phyloP scores from a whole-genome alignment of 805 yeast genomes.

The Metschnikowia shivogae region DNA sequence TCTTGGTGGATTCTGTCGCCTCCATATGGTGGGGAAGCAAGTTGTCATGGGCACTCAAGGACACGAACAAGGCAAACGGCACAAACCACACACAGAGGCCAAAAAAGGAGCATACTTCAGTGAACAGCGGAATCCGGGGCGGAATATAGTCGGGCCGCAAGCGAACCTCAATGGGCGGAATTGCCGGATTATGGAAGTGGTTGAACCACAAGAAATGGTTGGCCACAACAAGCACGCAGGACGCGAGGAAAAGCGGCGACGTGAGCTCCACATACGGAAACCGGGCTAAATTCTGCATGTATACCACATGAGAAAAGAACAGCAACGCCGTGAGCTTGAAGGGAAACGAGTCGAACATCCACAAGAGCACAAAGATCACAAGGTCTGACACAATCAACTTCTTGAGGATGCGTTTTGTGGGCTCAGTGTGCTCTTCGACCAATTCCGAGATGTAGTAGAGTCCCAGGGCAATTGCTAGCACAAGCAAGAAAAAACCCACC shows the following conservation, averaged over 20 bases:
- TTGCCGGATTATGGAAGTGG: conserved; percentile 66
- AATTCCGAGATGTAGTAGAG: conserved; percentile 85
- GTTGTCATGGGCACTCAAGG: conserved; percentile 88
- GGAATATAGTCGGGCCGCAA: conserved; percentile 55
- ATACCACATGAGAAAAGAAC: conserved; percentile 64
- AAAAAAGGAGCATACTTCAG: conserved; percentile 92
- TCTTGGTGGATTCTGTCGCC: conserved; percentile 20
- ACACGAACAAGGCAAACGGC: conserved; percentile 88
- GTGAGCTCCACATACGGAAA: conserved; percentile 82
- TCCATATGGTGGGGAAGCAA: conserved; percentile 60
- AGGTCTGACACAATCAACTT: conserved; percentile 63
- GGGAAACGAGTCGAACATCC: conserved; percentile 78
- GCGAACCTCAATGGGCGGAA: conserved; percentile 65
- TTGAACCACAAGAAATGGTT: conserved; percentile 91
- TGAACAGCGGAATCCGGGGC: conserved; percentile 71
- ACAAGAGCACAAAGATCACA: conserved; percentile 48
- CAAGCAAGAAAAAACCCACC: conserved; percentile 39
- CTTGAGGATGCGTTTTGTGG: conserved; percentile 67
- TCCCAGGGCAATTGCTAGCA: conserved; percentile 75
- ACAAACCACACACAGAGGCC: conserved; percentile 92
- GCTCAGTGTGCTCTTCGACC: conserved; percentile 89
- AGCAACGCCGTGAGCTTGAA: conserved; percentile 62
- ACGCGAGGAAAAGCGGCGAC: conserved; percentile 63
- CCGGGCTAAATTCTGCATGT: conserved; percentile 68
- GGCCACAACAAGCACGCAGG: conserved; percentile 66